Evolutionary conservation across 2,329 filamentous ascomycete species (phyloP).

Genomic region (Exophiala spinifera): DNA sequence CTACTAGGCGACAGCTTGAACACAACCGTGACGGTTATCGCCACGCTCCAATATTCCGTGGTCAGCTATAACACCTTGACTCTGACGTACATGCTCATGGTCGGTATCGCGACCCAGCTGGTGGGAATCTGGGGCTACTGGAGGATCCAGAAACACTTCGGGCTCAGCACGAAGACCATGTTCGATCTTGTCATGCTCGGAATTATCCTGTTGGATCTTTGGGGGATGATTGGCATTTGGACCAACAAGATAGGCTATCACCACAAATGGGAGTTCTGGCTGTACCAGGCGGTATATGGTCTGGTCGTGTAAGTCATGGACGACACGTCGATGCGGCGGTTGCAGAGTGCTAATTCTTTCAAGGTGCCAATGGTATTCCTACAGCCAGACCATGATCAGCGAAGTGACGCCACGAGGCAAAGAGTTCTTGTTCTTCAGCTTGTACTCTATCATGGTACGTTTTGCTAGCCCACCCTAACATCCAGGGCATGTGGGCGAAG

Average conservation of each 20-base stretch:
- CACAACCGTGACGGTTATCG: constrained; percentile 67
- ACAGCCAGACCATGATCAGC: constrained; percentile 68
- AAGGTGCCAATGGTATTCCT: constrained; percentile 63
- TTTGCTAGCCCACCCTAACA: no score
- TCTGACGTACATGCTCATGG: constrained; percentile 64
- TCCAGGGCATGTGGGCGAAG: no score
- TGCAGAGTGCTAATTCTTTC: no score
- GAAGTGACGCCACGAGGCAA: constrained; percentile 66
- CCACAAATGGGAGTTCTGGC: constrained; percentile 53
- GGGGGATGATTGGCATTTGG: constrained; percentile 61
- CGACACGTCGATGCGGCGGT: no score
- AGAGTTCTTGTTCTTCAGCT: constrained; percentile 39
- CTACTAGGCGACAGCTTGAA: constrained; percentile 68
- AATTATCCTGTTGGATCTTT: constrained; percentile 58
- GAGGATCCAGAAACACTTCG: constrained; percentile 58
- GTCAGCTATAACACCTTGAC: constrained; percentile 64
- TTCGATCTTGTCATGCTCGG: constrained; percentile 62
- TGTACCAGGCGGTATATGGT: constrained; percentile 58
- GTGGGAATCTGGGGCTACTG: constrained; percentile 62
- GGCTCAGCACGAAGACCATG: constrained; percentile 64
- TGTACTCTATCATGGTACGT: constrained; percentile 36
- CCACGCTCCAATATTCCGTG: constrained; percentile 62
- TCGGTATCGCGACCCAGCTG: constrained; percentile 62
- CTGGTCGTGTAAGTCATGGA: constrained; percentile 45
- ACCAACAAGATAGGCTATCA: constrained; percentile 54